Evolutionary conservation across 2,329 filamentous ascomycete genomes (phyloP).

Genomic region (Exophiala spinifera): DNA sequence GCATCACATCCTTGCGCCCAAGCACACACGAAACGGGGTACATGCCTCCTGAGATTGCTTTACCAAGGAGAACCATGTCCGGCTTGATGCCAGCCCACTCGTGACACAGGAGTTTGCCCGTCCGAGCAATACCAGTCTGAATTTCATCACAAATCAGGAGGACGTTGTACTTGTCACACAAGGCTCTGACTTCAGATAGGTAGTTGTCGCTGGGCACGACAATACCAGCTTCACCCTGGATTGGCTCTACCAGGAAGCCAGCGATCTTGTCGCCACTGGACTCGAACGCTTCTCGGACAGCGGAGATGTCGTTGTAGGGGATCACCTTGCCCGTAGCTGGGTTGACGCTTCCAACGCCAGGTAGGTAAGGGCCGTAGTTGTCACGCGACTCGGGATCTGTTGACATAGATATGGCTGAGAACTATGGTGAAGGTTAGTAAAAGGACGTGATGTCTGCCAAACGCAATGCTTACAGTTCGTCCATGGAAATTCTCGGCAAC

Average conservation of each 20-base stretch:
- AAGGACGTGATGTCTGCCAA: neutral
- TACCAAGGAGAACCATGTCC: constrained; percentile 89
- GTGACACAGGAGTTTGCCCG: constrained; percentile 87
- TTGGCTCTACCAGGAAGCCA: constrained; percentile 92
- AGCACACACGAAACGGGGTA: constrained; percentile 97
- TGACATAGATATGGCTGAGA: constrained; percentile 92
- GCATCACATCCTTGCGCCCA: constrained; percentile 84
- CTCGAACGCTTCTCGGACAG: constrained; percentile 75
- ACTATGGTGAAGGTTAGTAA: constrained; percentile 49
- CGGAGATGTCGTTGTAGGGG: constrained; percentile 78
- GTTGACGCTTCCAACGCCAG: constrained; percentile 73
- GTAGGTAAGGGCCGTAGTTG: constrained; percentile 95
- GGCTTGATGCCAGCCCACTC: constrained; percentile 95
- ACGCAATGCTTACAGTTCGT: constrained; percentile 66
- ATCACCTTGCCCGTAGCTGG: constrained; percentile 76
- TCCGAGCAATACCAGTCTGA: constrained; percentile 94
- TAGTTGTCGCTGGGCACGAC: constrained; percentile 92
- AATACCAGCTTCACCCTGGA: constrained; percentile 95
- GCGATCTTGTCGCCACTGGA: constrained; percentile 80
- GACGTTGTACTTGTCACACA: constrained; percentile 94
- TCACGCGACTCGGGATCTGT: constrained; percentile 92
- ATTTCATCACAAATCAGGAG: constrained; percentile 98
- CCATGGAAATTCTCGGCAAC: constrained; percentile 95
- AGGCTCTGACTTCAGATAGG: constrained; percentile 70
- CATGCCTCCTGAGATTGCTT: constrained; percentile 97